These are phyloP conservation scores for Fonsecaea pedrosoi DNA, from an alignment of 2,329 filamentous ascomycete genomes.

Conservation along the genomic window DNA sequence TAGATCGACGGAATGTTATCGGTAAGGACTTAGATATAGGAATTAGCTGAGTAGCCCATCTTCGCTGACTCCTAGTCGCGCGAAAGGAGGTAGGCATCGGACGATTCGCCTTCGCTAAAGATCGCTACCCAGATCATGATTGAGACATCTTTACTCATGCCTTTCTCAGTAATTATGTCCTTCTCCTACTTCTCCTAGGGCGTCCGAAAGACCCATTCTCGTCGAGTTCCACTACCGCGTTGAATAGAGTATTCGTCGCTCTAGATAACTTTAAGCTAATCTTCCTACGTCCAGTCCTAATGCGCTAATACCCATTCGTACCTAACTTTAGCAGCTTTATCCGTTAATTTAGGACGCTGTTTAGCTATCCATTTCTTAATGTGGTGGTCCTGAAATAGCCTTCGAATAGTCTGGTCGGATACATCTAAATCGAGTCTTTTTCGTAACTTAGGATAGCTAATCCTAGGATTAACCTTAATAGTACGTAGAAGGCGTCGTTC, in stretches of 20 bases:
- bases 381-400: neutral
- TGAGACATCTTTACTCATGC: neutral
- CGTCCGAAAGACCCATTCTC: neutral
- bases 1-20: neutral
- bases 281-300: neutral
- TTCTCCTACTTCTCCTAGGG: neutral
- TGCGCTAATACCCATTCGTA: neutral
- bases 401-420: neutral
- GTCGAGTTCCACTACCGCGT: neutral
- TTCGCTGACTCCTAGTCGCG: neutral
- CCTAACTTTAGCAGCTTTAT: neutral
- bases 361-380: neutral
- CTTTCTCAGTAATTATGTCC: neutral
- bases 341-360: neutral
- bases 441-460: neutral
- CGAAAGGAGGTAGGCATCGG: neutral
- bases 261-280: neutral
- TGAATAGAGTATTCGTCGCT: neutral
- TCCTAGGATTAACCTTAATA: neutral
- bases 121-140: neutral
- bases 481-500: neutral
- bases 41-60: neutral
- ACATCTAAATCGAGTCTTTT: neutral
- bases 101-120: neutral
- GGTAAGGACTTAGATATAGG: neutral